phyloP scores from a whole-genome alignment of 1,139 yeast genomes.

The Nakaseomyces delphensis region DNA sequence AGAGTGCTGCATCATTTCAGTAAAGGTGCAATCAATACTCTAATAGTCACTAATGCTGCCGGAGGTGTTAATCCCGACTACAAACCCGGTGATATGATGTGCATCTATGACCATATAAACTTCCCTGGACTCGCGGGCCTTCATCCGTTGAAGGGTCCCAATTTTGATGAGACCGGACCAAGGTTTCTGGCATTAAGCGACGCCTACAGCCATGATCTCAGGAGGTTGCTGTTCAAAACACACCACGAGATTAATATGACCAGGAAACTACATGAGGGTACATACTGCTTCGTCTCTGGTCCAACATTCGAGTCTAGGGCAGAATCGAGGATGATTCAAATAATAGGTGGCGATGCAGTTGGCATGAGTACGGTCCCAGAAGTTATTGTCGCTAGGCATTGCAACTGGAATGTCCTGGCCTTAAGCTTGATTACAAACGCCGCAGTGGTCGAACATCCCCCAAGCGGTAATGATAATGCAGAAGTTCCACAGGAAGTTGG shows the following conservation, averaged over 20 bases:
- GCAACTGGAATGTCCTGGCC: slow-evolving; percentile 74
- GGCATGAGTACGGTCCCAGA: slow-evolving; percentile 99
- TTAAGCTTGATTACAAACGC: slow-evolving; percentile 79
- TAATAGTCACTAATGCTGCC: slow-evolving; percentile 89
- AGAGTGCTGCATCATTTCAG: slow-evolving; percentile 55
- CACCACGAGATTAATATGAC: slow-evolving; percentile 44
- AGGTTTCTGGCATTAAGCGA: slow-evolving; percentile 83
- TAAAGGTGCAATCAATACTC: slow-evolving; percentile 41
- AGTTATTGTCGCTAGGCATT: slow-evolving; percentile 84
- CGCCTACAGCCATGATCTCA: slow-evolving; percentile 70
- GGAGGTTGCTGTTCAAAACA: slow-evolving; percentile 48
- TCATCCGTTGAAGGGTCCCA: slow-evolving; percentile 85
- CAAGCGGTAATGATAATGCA: slow-evolving; percentile 54
- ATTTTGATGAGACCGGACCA: slow-evolving; percentile 71
- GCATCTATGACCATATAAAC: slow-evolving; percentile 80
- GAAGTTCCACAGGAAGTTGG: slow-evolving; percentile 56
- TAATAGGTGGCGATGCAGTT: slow-evolving; percentile 84
- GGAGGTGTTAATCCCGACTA: slow-evolving; percentile 69
- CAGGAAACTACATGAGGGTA: slow-evolving; percentile 75
- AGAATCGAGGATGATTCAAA: slow-evolving; percentile 67
- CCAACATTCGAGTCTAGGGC: slow-evolving; percentile 94
- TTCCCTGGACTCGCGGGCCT: slow-evolving; percentile 83
- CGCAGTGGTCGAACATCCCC: slow-evolving; percentile 67
- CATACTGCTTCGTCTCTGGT: slow-evolving; percentile 78
- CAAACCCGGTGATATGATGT: slow-evolving; percentile 84